Evolutionary conservation across 371 early-diverging fungal species (phyloP).

Genomic region (Mortierella sp.): DNA sequence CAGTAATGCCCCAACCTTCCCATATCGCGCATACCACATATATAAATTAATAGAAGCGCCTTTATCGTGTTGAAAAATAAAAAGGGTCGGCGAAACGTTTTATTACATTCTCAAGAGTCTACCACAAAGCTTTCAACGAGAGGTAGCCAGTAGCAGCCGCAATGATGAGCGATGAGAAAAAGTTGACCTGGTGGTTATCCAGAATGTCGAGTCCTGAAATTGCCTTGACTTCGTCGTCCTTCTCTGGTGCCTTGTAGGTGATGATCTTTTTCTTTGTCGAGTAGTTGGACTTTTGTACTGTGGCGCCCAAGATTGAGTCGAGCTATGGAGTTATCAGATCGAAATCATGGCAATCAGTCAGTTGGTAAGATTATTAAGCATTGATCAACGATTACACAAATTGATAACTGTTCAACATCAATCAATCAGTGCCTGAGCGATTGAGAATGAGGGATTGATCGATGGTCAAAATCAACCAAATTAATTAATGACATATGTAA

Average conservation of each 20-base stretch:
- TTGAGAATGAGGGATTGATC: background rate
- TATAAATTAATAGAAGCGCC: background rate
- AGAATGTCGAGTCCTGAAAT: constrained; percentile 80
- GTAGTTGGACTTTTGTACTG: constrained; percentile 80
- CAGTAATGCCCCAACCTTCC: background rate
- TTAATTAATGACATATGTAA: too few species aligned
- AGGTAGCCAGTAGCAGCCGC: constrained; percentile 55
- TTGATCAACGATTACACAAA: background rate
- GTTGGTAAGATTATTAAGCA: background rate
- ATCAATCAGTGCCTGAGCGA: background rate
- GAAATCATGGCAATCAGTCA: too few species aligned
- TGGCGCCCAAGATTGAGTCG: constrained; percentile 91
- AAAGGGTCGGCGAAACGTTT: background rate
- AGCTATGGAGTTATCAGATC: constrained; percentile 59
- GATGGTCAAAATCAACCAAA: background rate
- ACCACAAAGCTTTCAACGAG: constrained; percentile 36
- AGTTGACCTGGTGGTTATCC: constrained; percentile 84
- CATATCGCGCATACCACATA: background rate
- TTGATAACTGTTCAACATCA: background rate
- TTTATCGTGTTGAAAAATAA: background rate
- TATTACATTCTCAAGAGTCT: background rate
- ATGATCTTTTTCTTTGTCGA: constrained; percentile 74
- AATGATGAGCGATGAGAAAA: constrained; percentile 65
- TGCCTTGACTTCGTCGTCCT: constrained; percentile 61
- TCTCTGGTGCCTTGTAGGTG: constrained; percentile 59